phyloP scores from a whole-genome alignment of 1,284 basidiomycete species.

The Macrocystidia cucumis region DNA sequence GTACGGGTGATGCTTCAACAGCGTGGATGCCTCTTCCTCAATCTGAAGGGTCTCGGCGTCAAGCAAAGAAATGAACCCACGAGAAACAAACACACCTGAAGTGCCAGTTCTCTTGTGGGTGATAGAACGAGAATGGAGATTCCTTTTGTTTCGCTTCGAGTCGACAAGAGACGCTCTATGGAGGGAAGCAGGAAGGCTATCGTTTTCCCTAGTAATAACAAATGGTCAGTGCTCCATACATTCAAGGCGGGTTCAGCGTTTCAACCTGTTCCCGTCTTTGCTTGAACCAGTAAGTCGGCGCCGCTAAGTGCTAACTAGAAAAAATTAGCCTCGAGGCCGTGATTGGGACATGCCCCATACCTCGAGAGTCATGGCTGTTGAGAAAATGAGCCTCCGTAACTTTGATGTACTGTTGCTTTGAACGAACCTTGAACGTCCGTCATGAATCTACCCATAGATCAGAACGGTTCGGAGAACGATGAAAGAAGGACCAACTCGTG shows the following conservation, averaged over 20 bases:
- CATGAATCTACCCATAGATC: slow-evolving; percentile 20
- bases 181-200: slow-evolving; percentile 87
- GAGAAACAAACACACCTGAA: slow-evolving; percentile 55
- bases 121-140: slow-evolving; percentile 64
- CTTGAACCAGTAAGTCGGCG: slow-evolving; percentile 36
- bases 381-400: not conserved
- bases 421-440: slow-evolving; percentile 27
- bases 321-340: not conserved
- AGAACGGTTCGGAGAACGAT: slow-evolving; percentile 4
- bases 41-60: slow-evolving; percentile 20
- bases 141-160: slow-evolving; percentile 7
- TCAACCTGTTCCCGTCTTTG: slow-evolving; percentile 36
- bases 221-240: not conserved
- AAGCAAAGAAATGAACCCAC: not conserved
- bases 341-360: slow-evolving; percentile 9
- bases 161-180: slow-evolving; percentile 57
- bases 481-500: slow-evolving; percentile 26
- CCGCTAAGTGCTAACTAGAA: slow-evolving; percentile 24
- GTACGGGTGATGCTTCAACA: slow-evolving; percentile 44
- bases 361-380: slow-evolving; percentile 24
- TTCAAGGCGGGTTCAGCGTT: not conserved
- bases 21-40: slow-evolving; percentile 70
- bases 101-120: slow-evolving; percentile 84
- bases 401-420: not conserved
- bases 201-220: slow-evolving; percentile 59